Conservation (phyloP, 352 stramenopile species). For the Phytophthora cryptogea region DNA sequence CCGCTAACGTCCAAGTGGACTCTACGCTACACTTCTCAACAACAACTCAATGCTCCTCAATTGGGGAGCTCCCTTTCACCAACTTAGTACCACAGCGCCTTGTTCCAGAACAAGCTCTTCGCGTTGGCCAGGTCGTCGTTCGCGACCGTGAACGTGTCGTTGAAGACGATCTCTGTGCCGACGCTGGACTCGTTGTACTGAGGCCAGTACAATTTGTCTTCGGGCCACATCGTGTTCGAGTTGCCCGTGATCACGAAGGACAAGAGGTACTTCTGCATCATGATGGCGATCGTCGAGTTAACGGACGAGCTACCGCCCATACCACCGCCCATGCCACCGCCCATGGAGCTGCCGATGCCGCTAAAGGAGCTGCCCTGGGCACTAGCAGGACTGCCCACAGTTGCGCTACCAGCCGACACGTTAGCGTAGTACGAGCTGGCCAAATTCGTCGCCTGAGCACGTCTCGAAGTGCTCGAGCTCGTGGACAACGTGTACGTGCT, state of each 20-base stretch:
- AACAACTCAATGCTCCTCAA: too few relatives aligned
- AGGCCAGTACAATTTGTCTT: slow-evolving; percentile 37
- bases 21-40: background rate
- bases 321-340: background rate
- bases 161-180: slow-evolving; percentile 32
- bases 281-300: slow-evolving; percentile 19
- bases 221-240: slow-evolving; percentile 26
- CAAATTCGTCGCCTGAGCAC: slow-evolving; percentile 7
- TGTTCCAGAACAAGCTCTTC: slow-evolving; percentile 41
- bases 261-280: slow-evolving; percentile 36
- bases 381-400: slow-evolving; percentile 6
- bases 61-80: background rate
- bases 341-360: too few relatives aligned
- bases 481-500: slow-evolving; percentile 30
- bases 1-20: too few relatives aligned
- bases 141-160: slow-evolving; percentile 33
- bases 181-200: slow-evolving; percentile 34
- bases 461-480: slow-evolving; percentile 18
- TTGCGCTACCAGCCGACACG: slow-evolving; percentile 1
- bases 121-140: slow-evolving; percentile 33
- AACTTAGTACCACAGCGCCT: slow-evolving; percentile 36
- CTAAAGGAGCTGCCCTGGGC: background rate
- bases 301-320: slow-evolving; percentile 14
- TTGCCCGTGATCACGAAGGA: slow-evolving; percentile 34
- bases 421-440: slow-evolving; percentile 26